Evolutionary conservation across 148 eudicot genomes (phyloP).

Genomic region (Mesembryanthemum crystallinum): DNA sequence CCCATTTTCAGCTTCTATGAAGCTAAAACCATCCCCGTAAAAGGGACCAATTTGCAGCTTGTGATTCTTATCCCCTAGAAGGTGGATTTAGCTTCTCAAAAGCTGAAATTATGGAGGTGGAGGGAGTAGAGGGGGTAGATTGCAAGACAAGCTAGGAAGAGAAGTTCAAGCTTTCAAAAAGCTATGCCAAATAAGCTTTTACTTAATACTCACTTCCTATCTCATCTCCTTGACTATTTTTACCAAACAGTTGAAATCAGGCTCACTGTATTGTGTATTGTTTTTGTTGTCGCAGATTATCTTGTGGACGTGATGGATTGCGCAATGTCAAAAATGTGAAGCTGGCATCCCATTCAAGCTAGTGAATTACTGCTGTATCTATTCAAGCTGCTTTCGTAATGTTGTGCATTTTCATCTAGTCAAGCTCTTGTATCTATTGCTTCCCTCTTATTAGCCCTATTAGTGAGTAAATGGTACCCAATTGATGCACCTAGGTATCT

Average conservation of each 20-base stretch:
- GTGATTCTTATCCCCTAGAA: too few species aligned
- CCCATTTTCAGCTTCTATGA: too few species aligned
- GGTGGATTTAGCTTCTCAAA: too few species aligned
- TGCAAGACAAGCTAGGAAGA: too few species aligned
- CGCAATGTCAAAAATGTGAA: slow-evolving; percentile 43
- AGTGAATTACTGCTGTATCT: background rate
- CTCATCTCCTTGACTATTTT: too few species aligned
- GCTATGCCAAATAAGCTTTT: too few species aligned
- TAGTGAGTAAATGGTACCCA: background rate
- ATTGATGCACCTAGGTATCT: background rate
- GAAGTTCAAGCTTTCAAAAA: too few species aligned
- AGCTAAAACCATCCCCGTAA: too few species aligned
- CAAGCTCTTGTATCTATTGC: slow-evolving; percentile 18
- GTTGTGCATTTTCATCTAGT: background rate
- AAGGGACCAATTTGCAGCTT: too few species aligned
- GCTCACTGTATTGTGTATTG: background rate
- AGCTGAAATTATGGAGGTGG: too few species aligned
- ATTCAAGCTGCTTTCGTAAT: slow-evolving; percentile 4
- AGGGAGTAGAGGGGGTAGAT: too few species aligned
- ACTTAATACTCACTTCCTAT: too few species aligned
- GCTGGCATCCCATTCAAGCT: background rate
- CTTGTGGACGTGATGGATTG: slow-evolving; percentile 44
- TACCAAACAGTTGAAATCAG: background rate
- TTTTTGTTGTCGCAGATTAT: slow-evolving; percentile 27
- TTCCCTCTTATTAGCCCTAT: background rate